A percentile compares a stretch with the other conserved stretches of the same genome.
These are phyloP conservation scores for Gossypium anomalum DNA, from an alignment of 345 rosid genomes.

Conservation along the genomic window DNA sequence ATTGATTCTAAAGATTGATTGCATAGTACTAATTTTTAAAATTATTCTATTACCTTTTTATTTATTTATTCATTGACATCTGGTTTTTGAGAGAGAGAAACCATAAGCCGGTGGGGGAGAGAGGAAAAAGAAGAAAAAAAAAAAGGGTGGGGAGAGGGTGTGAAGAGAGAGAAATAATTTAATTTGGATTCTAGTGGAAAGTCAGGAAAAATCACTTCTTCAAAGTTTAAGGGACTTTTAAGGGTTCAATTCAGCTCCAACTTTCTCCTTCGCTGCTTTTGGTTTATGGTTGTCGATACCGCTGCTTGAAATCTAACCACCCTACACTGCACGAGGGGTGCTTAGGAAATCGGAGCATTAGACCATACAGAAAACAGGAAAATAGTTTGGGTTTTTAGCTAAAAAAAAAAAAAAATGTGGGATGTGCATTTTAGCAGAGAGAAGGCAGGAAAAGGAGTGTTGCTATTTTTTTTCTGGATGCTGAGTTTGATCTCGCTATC, in stretches of 20 bases:
- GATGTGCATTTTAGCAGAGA: slow-evolving; percentile 33
- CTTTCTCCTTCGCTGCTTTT: not conserved
- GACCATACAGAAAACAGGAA: not conserved
- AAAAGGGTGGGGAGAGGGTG: slow-evolving; percentile 20
- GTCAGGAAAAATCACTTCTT: slow-evolving; percentile 34
- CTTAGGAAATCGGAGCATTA: slow-evolving; percentile 18
- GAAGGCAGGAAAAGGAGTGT: slow-evolving; percentile 21
- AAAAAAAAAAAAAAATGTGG: slow-evolving; percentile 23
- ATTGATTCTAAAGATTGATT: too few relatives aligned
- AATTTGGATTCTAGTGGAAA: slow-evolving; percentile 35
- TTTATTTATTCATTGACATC: too few relatives aligned
- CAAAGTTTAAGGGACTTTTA: slow-evolving; percentile 8
- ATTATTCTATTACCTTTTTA: too few relatives aligned
- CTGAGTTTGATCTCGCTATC: slow-evolving; percentile 41
- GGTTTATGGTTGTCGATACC: not conserved
- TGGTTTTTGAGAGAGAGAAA: not conserved
- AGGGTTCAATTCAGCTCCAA: not conserved
- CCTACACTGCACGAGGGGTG: slow-evolving; percentile 12
- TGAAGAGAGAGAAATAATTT: slow-evolving; percentile 8
- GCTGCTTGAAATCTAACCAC: slow-evolving; percentile 16
- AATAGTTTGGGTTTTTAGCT: not conserved
- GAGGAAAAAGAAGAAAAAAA: slow-evolving; percentile 16
- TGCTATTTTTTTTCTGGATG: slow-evolving; percentile 36
- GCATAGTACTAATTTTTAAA: too few relatives aligned
- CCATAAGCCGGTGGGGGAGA: not conserved